phyloP scores from a whole-genome alignment of 2,329 filamentous ascomycete genomes.

The Aureobasidium musti region DNA sequence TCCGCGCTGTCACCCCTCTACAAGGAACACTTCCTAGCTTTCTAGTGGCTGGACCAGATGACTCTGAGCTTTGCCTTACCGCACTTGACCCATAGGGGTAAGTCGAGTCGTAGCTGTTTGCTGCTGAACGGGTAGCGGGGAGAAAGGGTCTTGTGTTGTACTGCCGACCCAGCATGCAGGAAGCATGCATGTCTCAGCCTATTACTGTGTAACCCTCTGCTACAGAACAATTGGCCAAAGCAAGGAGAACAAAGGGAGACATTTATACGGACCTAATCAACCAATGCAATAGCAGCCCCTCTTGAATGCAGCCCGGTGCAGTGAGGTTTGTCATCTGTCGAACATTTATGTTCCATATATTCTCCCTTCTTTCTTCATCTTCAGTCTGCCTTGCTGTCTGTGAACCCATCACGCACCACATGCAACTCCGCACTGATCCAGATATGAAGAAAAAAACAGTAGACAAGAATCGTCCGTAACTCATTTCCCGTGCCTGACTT shows the following conservation, averaged over 20 bases:
- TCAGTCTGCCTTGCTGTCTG: neutral
- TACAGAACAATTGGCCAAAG: neutral
- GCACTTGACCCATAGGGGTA: neutral
- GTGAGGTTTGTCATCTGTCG: neutral
- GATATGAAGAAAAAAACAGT: slow-evolving; percentile 8
- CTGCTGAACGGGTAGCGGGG: slow-evolving; percentile 17
- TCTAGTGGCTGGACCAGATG: neutral
- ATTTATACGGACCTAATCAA: slow-evolving; percentile 1
- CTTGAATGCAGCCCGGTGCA: neutral
- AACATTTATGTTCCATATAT: neutral
- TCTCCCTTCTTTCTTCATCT: neutral
- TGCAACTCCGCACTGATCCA: neutral
- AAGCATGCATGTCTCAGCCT: slow-evolving; percentile 14
- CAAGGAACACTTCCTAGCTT: neutral
- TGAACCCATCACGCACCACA: neutral
- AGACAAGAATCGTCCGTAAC: slow-evolving; percentile 8
- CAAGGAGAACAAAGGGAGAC: neutral
- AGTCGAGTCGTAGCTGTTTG: neutral
- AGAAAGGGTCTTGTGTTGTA: slow-evolving; percentile 8
- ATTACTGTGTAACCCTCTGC: neutral
- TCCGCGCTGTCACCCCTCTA: slow-evolving; percentile 8
- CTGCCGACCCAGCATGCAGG: slow-evolving; percentile 3
- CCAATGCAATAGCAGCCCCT: neutral
- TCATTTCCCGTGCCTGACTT: slow-evolving; percentile 2
- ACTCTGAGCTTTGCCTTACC: neutral